phyloP scores from a whole-genome alignment of 352 stramenopile species.

The Phytophthora cryptogea region DNA sequence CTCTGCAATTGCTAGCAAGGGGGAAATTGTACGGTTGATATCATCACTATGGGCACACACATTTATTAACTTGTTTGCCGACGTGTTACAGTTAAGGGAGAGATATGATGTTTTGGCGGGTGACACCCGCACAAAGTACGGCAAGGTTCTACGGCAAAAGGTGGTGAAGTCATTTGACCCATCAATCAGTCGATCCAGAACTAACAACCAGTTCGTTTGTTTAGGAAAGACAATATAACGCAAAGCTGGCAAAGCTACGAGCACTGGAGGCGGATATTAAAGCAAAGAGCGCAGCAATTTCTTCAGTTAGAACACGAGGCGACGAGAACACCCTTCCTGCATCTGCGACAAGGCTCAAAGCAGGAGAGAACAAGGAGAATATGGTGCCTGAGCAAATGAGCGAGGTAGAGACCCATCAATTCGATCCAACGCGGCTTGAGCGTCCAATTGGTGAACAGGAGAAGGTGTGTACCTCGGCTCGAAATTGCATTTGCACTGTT shows the following conservation, averaged over 20 bases:
- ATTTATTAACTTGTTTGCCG: not conserved
- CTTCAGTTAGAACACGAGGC: not conserved
- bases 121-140: slow-evolving; percentile 26
- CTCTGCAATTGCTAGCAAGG: slow-evolving; percentile 12
- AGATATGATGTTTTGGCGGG: slow-evolving; percentile 21
- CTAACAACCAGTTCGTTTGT: not conserved
- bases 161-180: slow-evolving; percentile 16
- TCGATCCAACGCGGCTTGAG: slow-evolving; percentile 7
- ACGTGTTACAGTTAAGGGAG: slow-evolving; percentile 26
- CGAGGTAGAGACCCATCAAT: slow-evolving; percentile 1
- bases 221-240: slow-evolving; percentile 31
- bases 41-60: not conserved
- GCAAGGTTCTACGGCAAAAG: slow-evolving; percentile 32
- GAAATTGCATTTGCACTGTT: not conserved
- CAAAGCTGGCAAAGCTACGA: slow-evolving; percentile 22
- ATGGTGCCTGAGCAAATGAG: slow-evolving; percentile 1
- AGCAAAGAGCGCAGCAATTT: not conserved
- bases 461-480: slow-evolving; percentile 16
- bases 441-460: not conserved
- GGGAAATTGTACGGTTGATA: slow-evolving; percentile 14
- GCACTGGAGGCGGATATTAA: slow-evolving; percentile 7
- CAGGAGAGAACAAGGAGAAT: slow-evolving; percentile 1
- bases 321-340: slow-evolving; percentile 1
- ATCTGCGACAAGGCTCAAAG: slow-evolving; percentile 5
- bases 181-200: slow-evolving; percentile 21